phyloP scores from a whole-genome alignment of 495 filamentous ascomycete species.

The Neurospora sp. region DNA sequence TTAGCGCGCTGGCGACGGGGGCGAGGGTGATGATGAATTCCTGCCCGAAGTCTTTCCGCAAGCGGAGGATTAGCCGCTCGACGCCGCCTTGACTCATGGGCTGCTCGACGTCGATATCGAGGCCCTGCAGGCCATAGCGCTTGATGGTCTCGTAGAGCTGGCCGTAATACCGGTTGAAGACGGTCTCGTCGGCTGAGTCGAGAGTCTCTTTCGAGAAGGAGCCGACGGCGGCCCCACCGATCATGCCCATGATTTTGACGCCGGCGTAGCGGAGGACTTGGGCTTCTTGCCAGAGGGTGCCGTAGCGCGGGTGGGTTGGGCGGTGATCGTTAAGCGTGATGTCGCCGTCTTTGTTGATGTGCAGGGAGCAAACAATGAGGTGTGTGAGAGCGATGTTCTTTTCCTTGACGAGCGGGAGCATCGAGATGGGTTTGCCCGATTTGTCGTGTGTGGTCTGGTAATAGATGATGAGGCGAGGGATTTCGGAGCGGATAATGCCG shows the following conservation, averaged over 20 bases:
- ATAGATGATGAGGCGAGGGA: conserved; percentile 49
- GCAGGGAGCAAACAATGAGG: conserved; percentile 66
- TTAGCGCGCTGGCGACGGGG: conserved; percentile 65
- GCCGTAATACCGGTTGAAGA: conserved; percentile 59
- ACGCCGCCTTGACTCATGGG: conserved; percentile 60
- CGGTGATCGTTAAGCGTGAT: conserved; percentile 70
- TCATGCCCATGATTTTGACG: conserved; percentile 69
- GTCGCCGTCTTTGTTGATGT: conserved; percentile 49
- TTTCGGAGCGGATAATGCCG: neutral
- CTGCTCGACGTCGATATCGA: conserved; percentile 84
- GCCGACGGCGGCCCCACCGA: conserved; percentile 69
- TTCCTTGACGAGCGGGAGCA: conserved; percentile 59
- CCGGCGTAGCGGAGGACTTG: conserved; percentile 47
- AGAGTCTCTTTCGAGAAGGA: conserved; percentile 46
- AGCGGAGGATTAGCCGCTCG: conserved; percentile 57
- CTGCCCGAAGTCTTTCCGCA: conserved; percentile 61
- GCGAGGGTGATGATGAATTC: conserved; percentile 67
- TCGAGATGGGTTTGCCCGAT: conserved; percentile 51
- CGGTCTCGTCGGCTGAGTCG: conserved; percentile 38
- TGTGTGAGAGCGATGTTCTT: conserved; percentile 49
- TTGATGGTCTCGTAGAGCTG: conserved; percentile 52
- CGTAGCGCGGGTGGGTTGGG: conserved; percentile 42
- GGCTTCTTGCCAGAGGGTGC: conserved; percentile 59
- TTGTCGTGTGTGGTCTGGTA: conserved; percentile 58
- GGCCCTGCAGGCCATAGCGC: conserved; percentile 50